Conservation (phyloP, 2,329 filamentous ascomycete species). For the Laburnicola sp. region DNA sequence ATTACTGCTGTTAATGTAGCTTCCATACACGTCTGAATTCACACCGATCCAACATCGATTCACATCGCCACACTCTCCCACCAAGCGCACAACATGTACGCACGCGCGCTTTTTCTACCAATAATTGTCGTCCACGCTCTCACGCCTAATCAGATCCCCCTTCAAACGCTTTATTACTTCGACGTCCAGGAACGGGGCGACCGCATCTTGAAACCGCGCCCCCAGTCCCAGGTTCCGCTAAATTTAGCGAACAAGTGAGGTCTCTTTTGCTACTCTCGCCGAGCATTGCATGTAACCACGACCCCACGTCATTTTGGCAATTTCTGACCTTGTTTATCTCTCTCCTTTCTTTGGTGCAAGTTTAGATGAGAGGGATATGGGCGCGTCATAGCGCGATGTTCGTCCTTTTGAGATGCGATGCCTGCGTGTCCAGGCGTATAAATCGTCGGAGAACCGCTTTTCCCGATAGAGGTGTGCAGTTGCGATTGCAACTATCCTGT, state of each 20-base stretch:
- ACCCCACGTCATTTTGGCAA: neutral
- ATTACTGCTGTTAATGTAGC: neutral
- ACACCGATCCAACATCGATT: neutral
- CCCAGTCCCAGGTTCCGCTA: slow-evolving; percentile 18
- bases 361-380: slow-evolving; percentile 14
- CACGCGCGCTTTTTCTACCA: neutral
- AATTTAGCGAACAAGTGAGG: slow-evolving; percentile 23
- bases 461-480: slow-evolving; percentile 1
- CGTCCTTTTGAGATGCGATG: neutral
- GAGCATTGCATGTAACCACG: slow-evolving; percentile 5
- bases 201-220: slow-evolving; percentile 8
- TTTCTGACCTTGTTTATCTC: neutral
- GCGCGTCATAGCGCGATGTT: slow-evolving; percentile 4
- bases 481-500: neutral
- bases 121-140: slow-evolving; percentile 1
- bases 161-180: neutral
- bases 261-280: slow-evolving; percentile 11
- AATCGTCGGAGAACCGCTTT: slow-evolving; percentile 7
- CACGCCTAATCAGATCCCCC: slow-evolving; percentile 2
- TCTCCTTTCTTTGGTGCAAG: neutral
- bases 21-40: neutral
- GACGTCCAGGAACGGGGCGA: slow-evolving; percentile 6
- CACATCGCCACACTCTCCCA: neutral
- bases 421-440: neutral
- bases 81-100: slow-evolving; percentile 3